Evolutionary conservation across 1,139 yeast species (phyloP).

Genomic region (Hyphopichia buzzinii): DNA sequence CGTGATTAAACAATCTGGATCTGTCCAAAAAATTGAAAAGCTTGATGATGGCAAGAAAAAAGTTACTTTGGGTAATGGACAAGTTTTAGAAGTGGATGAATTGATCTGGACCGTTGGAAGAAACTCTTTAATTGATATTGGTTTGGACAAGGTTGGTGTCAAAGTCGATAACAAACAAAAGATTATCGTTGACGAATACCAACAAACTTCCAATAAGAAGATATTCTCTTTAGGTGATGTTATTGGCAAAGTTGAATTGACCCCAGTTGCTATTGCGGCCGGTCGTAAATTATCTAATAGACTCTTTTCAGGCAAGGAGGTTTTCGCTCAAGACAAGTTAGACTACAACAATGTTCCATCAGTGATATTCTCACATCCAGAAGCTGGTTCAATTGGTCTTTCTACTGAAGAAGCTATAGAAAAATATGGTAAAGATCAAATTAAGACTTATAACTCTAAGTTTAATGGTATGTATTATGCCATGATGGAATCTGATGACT

Average conservation of each 20-base stretch:
- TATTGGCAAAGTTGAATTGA: slow-evolving; percentile 84
- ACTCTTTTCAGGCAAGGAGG: slow-evolving; percentile 73
- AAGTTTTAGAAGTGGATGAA: slow-evolving; percentile 67
- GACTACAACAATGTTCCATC: slow-evolving; percentile 88
- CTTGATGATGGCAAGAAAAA: slow-evolving; percentile 58
- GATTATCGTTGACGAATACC: slow-evolving; percentile 81
- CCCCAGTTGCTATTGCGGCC: slow-evolving; percentile 98
- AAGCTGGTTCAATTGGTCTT: slow-evolving; percentile 91
- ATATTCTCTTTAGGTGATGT: slow-evolving; percentile 92
- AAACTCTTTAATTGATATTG: slow-evolving; percentile 68
- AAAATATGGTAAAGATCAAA: slow-evolving; percentile 74
- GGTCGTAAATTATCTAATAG: slow-evolving; percentile 93
- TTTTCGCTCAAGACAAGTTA: slow-evolving; percentile 65
- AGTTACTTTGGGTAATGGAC: slow-evolving; percentile 55
- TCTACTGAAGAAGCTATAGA: slow-evolving; percentile 73
- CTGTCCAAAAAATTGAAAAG: slow-evolving; percentile 61
- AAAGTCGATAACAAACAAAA: slow-evolving; percentile 56
- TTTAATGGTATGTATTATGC: slow-evolving; percentile 95
- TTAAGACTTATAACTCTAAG: slow-evolving; percentile 78
- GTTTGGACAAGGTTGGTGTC: slow-evolving; percentile 74
- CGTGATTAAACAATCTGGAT: slow-evolving; percentile 63
- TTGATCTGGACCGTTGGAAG: slow-evolving; percentile 96
- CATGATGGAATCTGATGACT: slow-evolving; percentile 60
- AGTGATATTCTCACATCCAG: slow-evolving; percentile 94
- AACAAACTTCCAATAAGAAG: slow-evolving; percentile 69